Evolutionary conservation across 1,284 basidiomycete species (phyloP).

Genomic region (Cutaneotrichosporon arboriforme): DNA sequence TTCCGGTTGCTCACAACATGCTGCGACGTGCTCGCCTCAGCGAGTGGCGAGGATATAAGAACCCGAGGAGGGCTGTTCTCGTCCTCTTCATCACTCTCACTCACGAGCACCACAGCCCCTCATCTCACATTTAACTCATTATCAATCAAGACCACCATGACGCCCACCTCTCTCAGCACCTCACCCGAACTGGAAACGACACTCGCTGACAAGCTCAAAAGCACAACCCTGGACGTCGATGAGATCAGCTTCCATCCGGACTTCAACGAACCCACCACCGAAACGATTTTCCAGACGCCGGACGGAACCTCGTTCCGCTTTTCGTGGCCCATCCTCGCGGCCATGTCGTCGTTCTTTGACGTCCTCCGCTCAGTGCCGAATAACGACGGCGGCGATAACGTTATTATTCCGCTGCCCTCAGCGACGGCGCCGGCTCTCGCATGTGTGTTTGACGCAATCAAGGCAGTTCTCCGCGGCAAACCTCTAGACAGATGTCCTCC

Average conservation of each 20-base stretch:
- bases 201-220: too few relatives aligned
- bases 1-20: too few relatives aligned
- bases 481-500: background rate
- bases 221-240: background rate
- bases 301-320: constrained; percentile 1
- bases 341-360: constrained; percentile 1
- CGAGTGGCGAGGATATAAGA: too few relatives aligned
- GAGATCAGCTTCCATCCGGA: background rate
- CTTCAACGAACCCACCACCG: background rate
- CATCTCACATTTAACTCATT: too few relatives aligned
- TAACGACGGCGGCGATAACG: background rate
- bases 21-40: too few relatives aligned
- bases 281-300: background rate
- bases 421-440: background rate
- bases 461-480: background rate
- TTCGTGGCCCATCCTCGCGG: background rate
- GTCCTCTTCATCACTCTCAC: too few relatives aligned
- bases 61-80: too few relatives aligned
- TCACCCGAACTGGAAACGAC: too few relatives aligned
- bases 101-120: too few relatives aligned
- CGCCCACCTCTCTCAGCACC: too few relatives aligned
- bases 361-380: background rate
- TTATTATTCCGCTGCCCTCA: constrained; percentile 4
- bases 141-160: too few relatives aligned
- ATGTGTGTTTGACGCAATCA: background rate